Evolutionary conservation across 1,139 yeast genomes (phyloP).

Genomic region (Dujonia santamariae): DNA sequence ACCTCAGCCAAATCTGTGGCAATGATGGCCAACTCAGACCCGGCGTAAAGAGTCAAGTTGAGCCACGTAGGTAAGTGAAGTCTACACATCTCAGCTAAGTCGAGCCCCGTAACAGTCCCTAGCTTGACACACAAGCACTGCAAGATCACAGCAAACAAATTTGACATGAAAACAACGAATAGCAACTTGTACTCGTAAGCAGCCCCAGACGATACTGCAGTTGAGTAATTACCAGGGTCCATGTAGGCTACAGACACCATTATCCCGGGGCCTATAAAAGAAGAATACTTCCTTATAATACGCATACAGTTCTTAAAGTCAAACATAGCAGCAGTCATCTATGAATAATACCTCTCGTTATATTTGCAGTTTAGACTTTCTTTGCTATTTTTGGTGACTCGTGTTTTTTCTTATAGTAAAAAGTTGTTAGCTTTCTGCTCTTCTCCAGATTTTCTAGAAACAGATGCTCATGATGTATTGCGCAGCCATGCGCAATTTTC

Average conservation of each 20-base stretch:
- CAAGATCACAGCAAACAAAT: constrained; percentile 66
- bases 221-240: constrained; percentile 82
- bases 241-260: constrained; percentile 76
- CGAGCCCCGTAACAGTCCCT: constrained; percentile 77
- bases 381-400: no score
- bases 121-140: constrained; percentile 71
- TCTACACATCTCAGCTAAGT: constrained; percentile 74
- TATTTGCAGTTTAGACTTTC: no score
- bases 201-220: constrained; percentile 79
- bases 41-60: constrained; percentile 54
- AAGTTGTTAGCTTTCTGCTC: no score
- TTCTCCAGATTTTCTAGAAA: no score
- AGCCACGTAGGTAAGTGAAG: constrained; percentile 56
- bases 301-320: no score
- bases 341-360: no score
- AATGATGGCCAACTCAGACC: constrained; percentile 73
- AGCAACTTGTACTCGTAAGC: constrained; percentile 63
- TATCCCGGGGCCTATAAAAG: constrained; percentile 77
- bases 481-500: no score
- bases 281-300: constrained; percentile 42
- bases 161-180: constrained; percentile 62
- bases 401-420: no score
- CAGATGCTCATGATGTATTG: no score
- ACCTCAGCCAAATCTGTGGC: constrained; percentile 85
- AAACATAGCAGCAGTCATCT: no score